Conservation (phyloP, 352 stramenopile genomes). For the Globisporangium parvum region DNA sequence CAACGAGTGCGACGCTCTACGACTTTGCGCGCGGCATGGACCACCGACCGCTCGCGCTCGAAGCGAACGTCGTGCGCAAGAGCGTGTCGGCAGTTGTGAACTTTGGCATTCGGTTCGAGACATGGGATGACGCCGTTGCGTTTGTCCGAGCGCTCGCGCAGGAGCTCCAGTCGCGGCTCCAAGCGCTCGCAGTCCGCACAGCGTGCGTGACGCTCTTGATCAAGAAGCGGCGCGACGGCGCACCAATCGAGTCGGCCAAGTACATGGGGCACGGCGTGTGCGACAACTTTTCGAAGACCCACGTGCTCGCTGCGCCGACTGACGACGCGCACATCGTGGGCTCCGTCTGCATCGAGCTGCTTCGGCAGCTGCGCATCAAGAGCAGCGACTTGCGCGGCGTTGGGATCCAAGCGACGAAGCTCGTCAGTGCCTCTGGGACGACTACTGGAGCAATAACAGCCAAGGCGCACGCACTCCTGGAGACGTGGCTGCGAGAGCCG, state of each 20-base stretch:
- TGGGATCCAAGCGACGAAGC: slow-evolving; percentile 72
- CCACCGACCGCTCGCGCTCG: slow-evolving; percentile 51
- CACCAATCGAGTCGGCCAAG: slow-evolving; percentile 71
- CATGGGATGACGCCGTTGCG: slow-evolving; percentile 55
- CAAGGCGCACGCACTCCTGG: slow-evolving; percentile 36
- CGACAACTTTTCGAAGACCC: slow-evolving; percentile 81
- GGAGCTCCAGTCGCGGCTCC: slow-evolving; percentile 64
- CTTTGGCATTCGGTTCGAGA: slow-evolving; percentile 89
- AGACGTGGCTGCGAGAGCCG: slow-evolving; percentile 43
- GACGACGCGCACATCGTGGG: slow-evolving; percentile 48
- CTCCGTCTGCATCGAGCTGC: slow-evolving; percentile 41
- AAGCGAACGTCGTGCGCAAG: slow-evolving; percentile 74
- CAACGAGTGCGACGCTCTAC: slow-evolving; percentile 64
- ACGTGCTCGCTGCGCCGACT: slow-evolving; percentile 48
- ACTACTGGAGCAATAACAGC: slow-evolving; percentile 5
- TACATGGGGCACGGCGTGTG: slow-evolving; percentile 85
- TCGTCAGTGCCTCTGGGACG: slow-evolving; percentile 25
- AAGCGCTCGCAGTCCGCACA: slow-evolving; percentile 44
- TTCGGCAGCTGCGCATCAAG: slow-evolving; percentile 53
- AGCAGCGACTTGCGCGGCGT: slow-evolving; percentile 62
- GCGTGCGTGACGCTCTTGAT: slow-evolving; percentile 77
- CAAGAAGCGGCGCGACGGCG: slow-evolving; percentile 70
- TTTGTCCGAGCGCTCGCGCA: slow-evolving; percentile 80
- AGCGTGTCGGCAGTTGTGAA: slow-evolving; percentile 91
- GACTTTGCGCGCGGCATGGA: slow-evolving; percentile 78